phyloP scores from a whole-genome alignment of 768 basidiomycete genomes.

The Pleurotus platypus region DNA sequence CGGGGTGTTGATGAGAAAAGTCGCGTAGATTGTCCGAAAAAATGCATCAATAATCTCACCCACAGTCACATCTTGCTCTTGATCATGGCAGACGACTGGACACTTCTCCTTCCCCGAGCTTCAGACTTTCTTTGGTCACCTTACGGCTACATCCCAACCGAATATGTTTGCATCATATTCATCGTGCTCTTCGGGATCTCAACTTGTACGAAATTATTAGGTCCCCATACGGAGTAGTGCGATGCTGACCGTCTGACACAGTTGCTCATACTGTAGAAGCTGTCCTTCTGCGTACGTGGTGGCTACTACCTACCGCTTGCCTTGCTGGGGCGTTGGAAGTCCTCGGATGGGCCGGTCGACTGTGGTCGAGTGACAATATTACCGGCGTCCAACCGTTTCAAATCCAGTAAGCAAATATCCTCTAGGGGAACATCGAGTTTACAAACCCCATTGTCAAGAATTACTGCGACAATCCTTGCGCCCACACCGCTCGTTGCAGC shows the following conservation, averaged over 20 bases:
- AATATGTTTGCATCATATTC: conserved; percentile 29
- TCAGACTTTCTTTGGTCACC: background rate
- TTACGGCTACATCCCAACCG: conserved; percentile 35
- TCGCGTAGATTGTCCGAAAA: too few species aligned
- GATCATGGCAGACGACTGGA: too few species aligned
- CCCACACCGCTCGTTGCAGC: conserved; percentile 58
- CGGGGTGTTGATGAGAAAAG: too few species aligned
- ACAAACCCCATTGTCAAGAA: conserved; percentile 20
- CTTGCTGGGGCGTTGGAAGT: conserved; percentile 47
- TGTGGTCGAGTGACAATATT: conserved; percentile 43
- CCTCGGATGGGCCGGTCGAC: conserved; percentile 51
- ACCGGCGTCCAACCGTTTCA: conserved; percentile 23
- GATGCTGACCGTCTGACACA: conserved; percentile 15
- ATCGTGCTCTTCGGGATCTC: conserved; percentile 34
- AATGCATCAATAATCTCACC: too few species aligned
- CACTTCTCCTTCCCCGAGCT: background rate
- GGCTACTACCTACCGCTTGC: conserved; percentile 45
- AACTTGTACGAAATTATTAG: conserved; percentile 23
- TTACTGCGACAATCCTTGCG: conserved; percentile 42
- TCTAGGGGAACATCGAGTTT: background rate
- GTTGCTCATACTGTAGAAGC: conserved; percentile 46
- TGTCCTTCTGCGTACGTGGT: conserved; percentile 43
- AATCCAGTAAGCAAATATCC: conserved; percentile 35
- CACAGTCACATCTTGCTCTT: too few species aligned
- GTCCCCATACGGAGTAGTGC: background rate